phyloP scores from a whole-genome alignment of 768 basidiomycete species.

The Lactifluus subvellereus region DNA sequence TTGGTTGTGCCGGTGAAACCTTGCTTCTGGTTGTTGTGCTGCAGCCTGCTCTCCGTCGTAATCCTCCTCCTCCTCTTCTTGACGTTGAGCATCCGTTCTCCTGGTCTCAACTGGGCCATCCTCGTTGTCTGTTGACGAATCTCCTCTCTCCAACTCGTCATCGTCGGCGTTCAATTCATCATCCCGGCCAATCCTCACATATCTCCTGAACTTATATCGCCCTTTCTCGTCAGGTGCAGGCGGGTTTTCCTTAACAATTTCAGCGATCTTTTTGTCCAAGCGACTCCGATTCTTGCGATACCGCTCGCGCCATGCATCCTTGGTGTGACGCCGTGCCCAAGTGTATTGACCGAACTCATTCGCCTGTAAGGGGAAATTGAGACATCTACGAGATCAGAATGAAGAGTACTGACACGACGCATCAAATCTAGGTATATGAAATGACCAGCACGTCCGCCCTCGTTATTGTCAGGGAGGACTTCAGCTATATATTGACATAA shows the following conservation, averaged over 20 bases:
- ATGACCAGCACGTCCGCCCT: constrained; percentile 16
- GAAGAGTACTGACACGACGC: constrained; percentile 10
- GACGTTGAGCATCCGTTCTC: neutral
- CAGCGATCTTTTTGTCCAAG: constrained; percentile 22
- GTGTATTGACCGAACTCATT: constrained; percentile 10
- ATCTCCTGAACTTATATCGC: constrained; percentile 9
- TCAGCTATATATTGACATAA: constrained; percentile 18
- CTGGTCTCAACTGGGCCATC: neutral
- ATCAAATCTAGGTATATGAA: constrained; percentile 19
- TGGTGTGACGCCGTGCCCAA: constrained; percentile 24
- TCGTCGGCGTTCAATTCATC: neutral
- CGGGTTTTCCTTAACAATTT: constrained; percentile 16
- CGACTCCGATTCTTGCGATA: constrained; percentile 25
- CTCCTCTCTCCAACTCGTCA: neutral
- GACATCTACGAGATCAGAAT: neutral
- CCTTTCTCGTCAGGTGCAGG: constrained; percentile 19
- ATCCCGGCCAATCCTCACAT: neutral
- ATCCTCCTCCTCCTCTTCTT: constrained; percentile 18
- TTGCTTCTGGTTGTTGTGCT: neutral
- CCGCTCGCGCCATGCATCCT: constrained; percentile 25
- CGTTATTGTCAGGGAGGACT: constrained; percentile 11
- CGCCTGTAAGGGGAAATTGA: neutral
- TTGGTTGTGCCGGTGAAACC: neutral
- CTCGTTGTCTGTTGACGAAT: constrained; percentile 5
- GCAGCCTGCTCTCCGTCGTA: neutral